These are phyloP conservation scores for Pichia pseudocactophila DNA, from an alignment of 805 yeast species.

Conservation along the genomic window DNA sequence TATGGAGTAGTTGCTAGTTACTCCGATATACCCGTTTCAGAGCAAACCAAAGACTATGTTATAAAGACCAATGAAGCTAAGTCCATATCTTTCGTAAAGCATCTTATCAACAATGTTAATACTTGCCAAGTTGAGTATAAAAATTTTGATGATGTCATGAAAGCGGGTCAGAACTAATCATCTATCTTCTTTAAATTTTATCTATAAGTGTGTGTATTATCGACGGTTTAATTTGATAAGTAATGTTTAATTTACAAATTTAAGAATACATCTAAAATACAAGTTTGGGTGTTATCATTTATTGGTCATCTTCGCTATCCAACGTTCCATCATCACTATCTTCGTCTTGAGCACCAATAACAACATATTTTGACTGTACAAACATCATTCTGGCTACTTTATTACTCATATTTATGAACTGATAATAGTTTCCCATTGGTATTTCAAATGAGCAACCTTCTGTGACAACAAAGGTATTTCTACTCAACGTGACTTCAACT, in stretches of 20 bases:
- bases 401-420: constrained; percentile 54
- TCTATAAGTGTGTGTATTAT: background rate
- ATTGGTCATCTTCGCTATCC: too few relatives aligned
- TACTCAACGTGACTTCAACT: constrained; percentile 57
- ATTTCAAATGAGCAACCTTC: constrained; percentile 74
- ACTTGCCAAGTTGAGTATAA: background rate
- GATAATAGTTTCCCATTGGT: constrained; percentile 69
- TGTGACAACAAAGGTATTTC: constrained; percentile 48
- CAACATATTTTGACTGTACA: constrained; percentile 52
- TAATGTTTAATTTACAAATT: background rate
- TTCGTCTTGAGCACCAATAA: constrained; percentile 21
- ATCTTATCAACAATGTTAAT: background rate
- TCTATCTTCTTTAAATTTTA: too few relatives aligned
- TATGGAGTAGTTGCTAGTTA: background rate
- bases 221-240: background rate
- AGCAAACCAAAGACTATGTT: too few relatives aligned
- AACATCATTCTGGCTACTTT: constrained; percentile 59
- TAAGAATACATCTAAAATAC: background rate
- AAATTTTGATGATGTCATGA: background rate
- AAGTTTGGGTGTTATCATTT: background rate
- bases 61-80: too few relatives aligned
- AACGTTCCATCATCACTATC: constrained; percentile 2
- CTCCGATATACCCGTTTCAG: background rate
- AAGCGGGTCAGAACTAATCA: background rate
- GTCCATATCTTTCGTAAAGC: too few relatives aligned